phyloP scores from a whole-genome alignment of 148 eudicot species.

The Fagopyrum tataricum region DNA sequence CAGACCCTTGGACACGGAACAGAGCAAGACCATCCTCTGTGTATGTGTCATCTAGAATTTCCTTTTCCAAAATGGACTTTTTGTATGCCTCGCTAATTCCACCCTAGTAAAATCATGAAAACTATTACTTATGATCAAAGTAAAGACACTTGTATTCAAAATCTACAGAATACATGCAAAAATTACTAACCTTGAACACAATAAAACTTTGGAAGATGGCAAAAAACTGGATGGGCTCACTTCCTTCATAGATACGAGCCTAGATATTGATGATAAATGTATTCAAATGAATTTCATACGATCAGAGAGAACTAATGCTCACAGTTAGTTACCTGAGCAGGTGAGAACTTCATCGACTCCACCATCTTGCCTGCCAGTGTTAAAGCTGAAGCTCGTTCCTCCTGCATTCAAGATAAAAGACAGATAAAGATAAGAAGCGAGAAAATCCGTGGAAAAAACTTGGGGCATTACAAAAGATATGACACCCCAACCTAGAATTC shows the following conservation, averaged over 20 bases:
- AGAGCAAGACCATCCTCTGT: conserved; percentile 60
- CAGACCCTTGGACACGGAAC: conserved; percentile 82
- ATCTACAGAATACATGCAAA: background rate
- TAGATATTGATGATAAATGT: conserved; percentile 21
- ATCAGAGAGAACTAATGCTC: background rate
- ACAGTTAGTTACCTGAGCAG: conserved; percentile 57
- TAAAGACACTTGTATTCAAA: conserved; percentile 1
- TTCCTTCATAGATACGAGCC: conserved; percentile 84
- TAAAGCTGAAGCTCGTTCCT: conserved; percentile 67
- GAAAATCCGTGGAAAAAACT: background rate
- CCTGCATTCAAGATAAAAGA: conserved; percentile 32
- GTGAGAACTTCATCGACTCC: conserved; percentile 69
- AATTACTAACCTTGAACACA: conserved; percentile 63
- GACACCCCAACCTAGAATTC: background rate
- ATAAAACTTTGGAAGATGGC: conserved; percentile 89
- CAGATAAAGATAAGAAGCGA: background rate
- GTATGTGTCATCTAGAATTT: conserved; percentile 56
- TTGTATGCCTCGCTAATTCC: conserved; percentile 72
- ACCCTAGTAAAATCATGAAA: conserved; percentile 40
- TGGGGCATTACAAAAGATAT: background rate
- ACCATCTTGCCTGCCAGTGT: conserved; percentile 81
- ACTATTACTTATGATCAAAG: background rate
- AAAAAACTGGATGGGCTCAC: conserved; percentile 83
- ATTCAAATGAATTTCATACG: background rate
- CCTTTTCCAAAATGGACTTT: conserved; percentile 48